Evolutionary conservation across 345 rosid genomes (phyloP).

Genomic region (Camelina neglecta): DNA sequence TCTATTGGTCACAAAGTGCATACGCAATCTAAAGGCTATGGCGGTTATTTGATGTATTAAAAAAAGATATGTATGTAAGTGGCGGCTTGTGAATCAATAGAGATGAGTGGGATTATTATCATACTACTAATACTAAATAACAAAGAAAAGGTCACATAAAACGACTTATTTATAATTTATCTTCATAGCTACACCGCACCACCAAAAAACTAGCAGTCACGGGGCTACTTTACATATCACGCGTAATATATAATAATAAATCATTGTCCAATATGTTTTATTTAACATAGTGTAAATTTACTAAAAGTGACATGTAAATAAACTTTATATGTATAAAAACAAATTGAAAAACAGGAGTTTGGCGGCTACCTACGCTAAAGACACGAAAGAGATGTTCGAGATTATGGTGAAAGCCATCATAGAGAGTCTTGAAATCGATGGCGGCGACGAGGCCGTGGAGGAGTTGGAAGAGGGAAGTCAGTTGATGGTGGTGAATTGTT

Average conservation of each 20-base stretch:
- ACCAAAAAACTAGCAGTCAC: constrained; percentile 34
- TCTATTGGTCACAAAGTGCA: neutral
- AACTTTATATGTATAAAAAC: neutral
- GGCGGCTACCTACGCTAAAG: constrained; percentile 72
- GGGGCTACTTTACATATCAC: constrained; percentile 14
- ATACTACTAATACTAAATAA: constrained; percentile 18
- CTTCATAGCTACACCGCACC: constrained; percentile 7
- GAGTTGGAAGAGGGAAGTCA: constrained; percentile 76
- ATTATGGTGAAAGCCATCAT: constrained; percentile 70
- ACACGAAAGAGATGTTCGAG: constrained; percentile 63
- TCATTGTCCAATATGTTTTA: neutral
- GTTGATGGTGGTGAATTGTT: constrained; percentile 72
- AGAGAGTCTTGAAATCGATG: constrained; percentile 54
- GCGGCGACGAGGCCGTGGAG: constrained; percentile 43
- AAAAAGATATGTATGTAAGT: constrained; percentile 7
- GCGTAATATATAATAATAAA: neutral
- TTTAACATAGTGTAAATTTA: neutral
- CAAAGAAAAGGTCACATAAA: constrained; percentile 26
- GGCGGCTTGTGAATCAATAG: constrained; percentile 37
- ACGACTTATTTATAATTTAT: constrained; percentile 15
- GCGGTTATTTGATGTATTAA: neutral
- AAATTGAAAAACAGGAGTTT: constrained; percentile 50
- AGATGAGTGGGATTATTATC: constrained; percentile 16
- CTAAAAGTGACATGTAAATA: neutral
- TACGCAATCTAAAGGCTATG: neutral